A percentile compares a stretch with the other conserved stretches of the same genome.
Evolutionary conservation across 2,329 filamentous ascomycete genomes (phyloP).

Genomic region (Aspergillus sp.): DNA sequence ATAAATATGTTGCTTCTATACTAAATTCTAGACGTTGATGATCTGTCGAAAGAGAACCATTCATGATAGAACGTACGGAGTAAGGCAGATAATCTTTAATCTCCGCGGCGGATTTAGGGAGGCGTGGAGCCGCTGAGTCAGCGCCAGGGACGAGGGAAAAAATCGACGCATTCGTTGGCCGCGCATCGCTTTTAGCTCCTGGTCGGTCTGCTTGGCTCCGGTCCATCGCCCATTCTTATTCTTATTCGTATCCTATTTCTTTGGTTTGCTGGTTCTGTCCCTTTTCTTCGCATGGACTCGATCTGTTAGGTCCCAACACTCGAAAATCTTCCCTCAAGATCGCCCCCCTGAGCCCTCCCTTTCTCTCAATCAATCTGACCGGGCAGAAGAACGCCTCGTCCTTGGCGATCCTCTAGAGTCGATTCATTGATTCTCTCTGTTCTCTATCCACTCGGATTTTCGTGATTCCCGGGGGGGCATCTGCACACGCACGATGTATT

Average conservation of each 20-base stretch:
- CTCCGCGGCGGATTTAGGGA: background rate
- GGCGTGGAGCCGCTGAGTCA: slow-evolving; percentile 14
- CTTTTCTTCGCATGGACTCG: background rate
- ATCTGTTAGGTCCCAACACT: background rate
- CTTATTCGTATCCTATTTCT: background rate
- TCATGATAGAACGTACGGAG: background rate
- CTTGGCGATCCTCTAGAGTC: background rate
- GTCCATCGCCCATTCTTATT: background rate
- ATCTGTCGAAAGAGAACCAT: background rate
- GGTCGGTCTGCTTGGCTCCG: background rate
- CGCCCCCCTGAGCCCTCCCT: background rate
- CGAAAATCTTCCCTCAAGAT: background rate
- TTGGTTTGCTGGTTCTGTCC: background rate
- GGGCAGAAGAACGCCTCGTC: background rate
- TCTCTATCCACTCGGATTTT: background rate
- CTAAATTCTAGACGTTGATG: background rate
- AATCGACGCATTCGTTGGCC: slow-evolving; percentile 9
- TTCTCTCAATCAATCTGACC: background rate
- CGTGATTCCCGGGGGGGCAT: background rate
- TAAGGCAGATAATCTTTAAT: background rate
- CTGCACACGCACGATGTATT: slow-evolving; percentile 33
- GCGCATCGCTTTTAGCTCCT: background rate
- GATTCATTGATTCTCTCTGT: background rate
- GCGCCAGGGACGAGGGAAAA: slow-evolving; percentile 9
- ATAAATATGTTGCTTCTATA: background rate